Evolutionary conservation across 345 rosid species (phyloP), one percentile per base, ranked within the genome.

Genomic region (Rhodamnia argentea): DNA sequence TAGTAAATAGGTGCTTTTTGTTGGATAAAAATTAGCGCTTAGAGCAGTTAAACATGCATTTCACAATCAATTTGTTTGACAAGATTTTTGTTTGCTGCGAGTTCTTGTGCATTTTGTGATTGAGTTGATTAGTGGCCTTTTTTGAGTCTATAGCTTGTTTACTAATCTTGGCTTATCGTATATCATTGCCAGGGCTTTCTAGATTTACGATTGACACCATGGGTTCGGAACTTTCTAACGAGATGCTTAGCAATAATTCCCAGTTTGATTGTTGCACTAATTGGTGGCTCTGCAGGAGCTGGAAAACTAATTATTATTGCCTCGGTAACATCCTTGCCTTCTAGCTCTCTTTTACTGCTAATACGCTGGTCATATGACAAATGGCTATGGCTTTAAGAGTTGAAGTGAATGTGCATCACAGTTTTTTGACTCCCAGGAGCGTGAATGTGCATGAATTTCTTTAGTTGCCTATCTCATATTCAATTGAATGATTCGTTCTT

Each of bases 241-340:
- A 91, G 99, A 86, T 92, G 94, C 90, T 90, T 95, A 92, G 99
- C 99, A 26, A 96, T 97, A 82, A 93, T 96, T 84, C 99, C 99
- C 20, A 96, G 99, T 91, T 88, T 97, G 85, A 94, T 96, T 84
- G 99, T 95, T 84, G 96, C 99, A 23, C 24, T 97, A 87, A 93
- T 95, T 26, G 98, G 99, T 53, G 99, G 98, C 82, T 96, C 99
- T 87, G 86, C 98, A 82, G 99, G 98, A 40, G 99, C 99, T 8
- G 98, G 99, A 90, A 74, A 90, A 90, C 90, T 97, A 42, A 97
- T 97, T 87, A 97, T 97, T 85, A 95, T 97, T 89, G 98, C 98
- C 81, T 97, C 98, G 91, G 99, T 95, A 92, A 58, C 85, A 37
- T 75, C 8, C 76, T 84, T 84, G 60, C 56, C 83, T 22, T 74